Evolutionary conservation across 1,284 basidiomycete species (phyloP), one percentile per base, ranked within the genome.

Genomic region (Coniophora puteana): DNA sequence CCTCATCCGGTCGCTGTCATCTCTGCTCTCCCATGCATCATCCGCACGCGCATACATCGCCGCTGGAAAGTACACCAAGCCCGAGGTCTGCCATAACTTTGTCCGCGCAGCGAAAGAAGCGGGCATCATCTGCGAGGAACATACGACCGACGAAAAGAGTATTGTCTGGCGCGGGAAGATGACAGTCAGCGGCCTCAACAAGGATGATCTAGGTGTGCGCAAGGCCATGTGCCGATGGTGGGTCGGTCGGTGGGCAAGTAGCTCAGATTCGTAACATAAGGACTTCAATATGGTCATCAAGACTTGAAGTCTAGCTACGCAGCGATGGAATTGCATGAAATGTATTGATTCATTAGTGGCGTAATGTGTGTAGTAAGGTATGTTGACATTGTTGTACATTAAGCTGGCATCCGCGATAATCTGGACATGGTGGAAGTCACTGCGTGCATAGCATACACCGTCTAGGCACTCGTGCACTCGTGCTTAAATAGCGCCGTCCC

Each of bases 191-290:
- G 69, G 67, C 5, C 57, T 83, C n/a, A 68, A 77, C 50, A 48
- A 47, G 13, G 65, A 69, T 30, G 72, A 71, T 32, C 61, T 83
- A 29, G 59, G 61, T 2, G 48, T 69, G 20, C 63, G 79, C 38
- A 83, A 81, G 54, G 65, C 63, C 8, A 74, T 72, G 55, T 83
- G 80, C 52, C 67, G 74, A 17, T 78, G 72, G 63, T 81, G 80
- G 81, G 54, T 75, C 28, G 78, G 72, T 22, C 61, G 65, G 14
- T 78, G 78, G 76, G 40, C 38, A 17, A 43, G 50, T 12, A 28
- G 11, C 27, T 34, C 30, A 12, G 13, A 7, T 7, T 7, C 25
- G n/a, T 38, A 23, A 36, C 35, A 36, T 13, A 22, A 26, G 36
- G 13, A 18, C 17, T n/a, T n/a, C n/a, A n/a, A n/a, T n/a, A n/a